phyloP scores from a whole-genome alignment of 139 green algal species.

The Haematococcus lacustris region DNA sequence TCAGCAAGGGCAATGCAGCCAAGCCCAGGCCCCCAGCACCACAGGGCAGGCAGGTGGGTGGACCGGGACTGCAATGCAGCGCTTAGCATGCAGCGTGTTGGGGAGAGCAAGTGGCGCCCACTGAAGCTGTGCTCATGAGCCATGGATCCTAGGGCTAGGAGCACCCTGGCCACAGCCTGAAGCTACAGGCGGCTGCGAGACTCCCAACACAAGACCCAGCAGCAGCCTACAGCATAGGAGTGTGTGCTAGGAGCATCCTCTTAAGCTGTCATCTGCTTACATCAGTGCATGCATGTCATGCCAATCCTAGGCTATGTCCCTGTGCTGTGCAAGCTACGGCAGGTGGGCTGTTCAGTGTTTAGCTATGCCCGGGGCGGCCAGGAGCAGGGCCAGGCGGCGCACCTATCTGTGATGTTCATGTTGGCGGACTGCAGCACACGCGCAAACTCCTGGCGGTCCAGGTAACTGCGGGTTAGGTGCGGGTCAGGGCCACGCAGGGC shows the following conservation, averaged over 20 bases:
- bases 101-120: too few species aligned
- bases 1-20: not conserved
- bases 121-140: too few species aligned
- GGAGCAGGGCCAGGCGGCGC: not conserved
- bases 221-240: too few species aligned
- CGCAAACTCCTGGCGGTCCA: conserved; percentile 48
- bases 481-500: too few species aligned
- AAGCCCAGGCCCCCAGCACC: not conserved
- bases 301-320: not conserved
- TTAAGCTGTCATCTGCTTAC: not conserved
- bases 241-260: too few species aligned
- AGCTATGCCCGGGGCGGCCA: not conserved
- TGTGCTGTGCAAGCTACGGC: not conserved
- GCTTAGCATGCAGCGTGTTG: too few species aligned
- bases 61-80: not conserved
- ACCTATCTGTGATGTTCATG: conserved; percentile 27
- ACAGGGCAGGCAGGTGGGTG: not conserved
- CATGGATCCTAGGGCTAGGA: too few species aligned
- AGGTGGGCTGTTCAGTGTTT: not conserved
- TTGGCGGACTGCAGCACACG: conserved; percentile 26
- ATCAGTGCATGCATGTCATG: not conserved
- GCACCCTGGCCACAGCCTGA: too few species aligned
- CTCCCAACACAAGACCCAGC: too few species aligned
- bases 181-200: too few species aligned
- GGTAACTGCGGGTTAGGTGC: too few species aligned